Evolutionary conservation across 257 asterid species (phyloP), one percentile per base, ranked within the genome.

Genomic region (Mentha longifolia): DNA sequence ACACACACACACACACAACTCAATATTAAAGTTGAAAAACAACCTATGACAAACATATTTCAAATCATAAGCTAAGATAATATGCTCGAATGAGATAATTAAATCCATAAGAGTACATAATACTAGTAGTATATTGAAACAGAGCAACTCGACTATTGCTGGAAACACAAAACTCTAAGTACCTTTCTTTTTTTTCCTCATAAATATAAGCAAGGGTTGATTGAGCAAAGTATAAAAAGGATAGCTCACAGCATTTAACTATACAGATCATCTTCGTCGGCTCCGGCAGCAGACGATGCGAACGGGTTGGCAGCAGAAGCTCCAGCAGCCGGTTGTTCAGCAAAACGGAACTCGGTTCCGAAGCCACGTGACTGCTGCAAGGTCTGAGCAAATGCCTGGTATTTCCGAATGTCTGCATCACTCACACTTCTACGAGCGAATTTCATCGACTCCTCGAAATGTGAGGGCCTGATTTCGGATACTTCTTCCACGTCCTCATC

Each of bases 301-400:
- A 81, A 86, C 2, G 85, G 92, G 65, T 82, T 82, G 2, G 88
- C 50, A 15, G 70, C 84, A n/a, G 79, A 9, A 42, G 79, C 71
- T n/a, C 75, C 82, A 0, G 73, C 79, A 1, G 74, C 80, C 11
- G 75, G 58, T 25, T 80, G 65, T 31, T 80, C 87, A 43, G 86
- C 62, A 4, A 85, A 85, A 17, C 81, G 85, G 63, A 83, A 85
- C 31, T 83, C 86, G 4, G 78, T 54, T 61, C 88, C 88, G 39
- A 85, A 85, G 3, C 86, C 90, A 1, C 88, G 81, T 0, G 88
- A 83, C 71, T 83, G 90, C 71, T 85, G 90, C 80, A 85, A 78
- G 49, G 90, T 83, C 84, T 85, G 85, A 28, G 86, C 90, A 76
- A 85, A 85, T 3, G 87, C 82, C 74, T 83, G 85, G 79, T 85